A percentile compares a stretch with the other conserved stretches of the same genome.
Evolutionary conservation across 148 eudicot genomes (phyloP).

Genomic region (Chenopodium album): DNA sequence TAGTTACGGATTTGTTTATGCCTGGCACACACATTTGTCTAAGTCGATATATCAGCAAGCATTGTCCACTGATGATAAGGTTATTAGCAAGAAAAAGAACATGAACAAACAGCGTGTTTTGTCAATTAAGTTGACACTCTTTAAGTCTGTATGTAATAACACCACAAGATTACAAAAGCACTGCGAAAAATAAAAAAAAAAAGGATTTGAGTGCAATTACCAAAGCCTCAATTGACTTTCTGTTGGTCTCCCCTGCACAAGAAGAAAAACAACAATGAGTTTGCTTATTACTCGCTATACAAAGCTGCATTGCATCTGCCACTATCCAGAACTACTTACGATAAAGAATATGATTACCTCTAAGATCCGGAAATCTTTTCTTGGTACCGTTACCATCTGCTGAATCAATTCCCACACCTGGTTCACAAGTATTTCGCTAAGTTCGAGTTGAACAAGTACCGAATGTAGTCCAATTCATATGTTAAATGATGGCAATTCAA

Average conservation of each 20-base stretch:
- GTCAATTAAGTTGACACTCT: too few relatives aligned
- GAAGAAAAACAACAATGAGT: background rate
- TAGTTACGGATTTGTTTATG: background rate
- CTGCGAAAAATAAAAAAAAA: too few relatives aligned
- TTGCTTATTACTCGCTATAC: background rate
- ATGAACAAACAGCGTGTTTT: background rate
- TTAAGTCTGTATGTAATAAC: too few relatives aligned
- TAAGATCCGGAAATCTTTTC: constrained; percentile 56
- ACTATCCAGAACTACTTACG: too few relatives aligned
- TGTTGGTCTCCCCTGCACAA: constrained; percentile 68
- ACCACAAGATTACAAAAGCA: background rate
- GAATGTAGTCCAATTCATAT: background rate
- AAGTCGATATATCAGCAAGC: background rate
- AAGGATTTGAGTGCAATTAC: constrained; percentile 30
- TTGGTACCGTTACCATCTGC: constrained; percentile 38
- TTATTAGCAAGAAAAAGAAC: background rate
- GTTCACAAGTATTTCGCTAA: background rate
- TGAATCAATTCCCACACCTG: constrained; percentile 53
- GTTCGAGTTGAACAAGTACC: background rate
- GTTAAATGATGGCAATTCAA: background rate
- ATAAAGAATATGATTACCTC: constrained; percentile 38
- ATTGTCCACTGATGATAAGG: background rate
- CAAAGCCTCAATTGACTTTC: constrained; percentile 78
- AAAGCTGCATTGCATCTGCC: too few relatives aligned
- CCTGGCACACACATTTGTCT: background rate